Conservation (phyloP, 352 stramenopile species). For the Phytopythium ostracodes region DNA sequence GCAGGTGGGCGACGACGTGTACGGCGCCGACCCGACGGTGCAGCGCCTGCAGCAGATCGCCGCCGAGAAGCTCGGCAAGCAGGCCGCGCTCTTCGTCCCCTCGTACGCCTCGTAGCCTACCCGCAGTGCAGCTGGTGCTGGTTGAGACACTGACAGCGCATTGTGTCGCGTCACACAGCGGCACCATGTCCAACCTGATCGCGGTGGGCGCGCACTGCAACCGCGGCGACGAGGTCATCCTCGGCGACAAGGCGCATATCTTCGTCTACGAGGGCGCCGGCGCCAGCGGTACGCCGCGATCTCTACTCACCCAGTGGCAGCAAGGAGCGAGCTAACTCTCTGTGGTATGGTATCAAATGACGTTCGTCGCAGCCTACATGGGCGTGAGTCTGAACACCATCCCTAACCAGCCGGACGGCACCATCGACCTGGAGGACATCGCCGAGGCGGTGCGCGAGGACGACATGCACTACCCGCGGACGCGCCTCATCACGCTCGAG, state of each 20-base stretch:
- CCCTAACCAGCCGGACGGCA: constrained; percentile 83
- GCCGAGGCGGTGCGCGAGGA: constrained; percentile 64
- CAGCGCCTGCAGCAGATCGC: constrained; percentile 89
- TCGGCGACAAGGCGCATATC: constrained; percentile 94
- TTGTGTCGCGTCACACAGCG: constrained; percentile 26
- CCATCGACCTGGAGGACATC: constrained; percentile 83
- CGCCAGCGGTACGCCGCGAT: constrained; percentile 56
- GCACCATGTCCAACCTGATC: constrained; percentile 98
- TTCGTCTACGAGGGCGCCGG: constrained; percentile 96
- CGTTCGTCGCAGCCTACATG: constrained; percentile 87
- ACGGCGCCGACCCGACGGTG: constrained; percentile 91
- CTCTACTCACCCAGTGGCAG: no score
- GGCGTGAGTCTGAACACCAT: constrained; percentile 88
- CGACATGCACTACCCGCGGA: constrained; percentile 80
- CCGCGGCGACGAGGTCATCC: constrained; percentile 92
- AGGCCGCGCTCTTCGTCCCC: constrained; percentile 94
- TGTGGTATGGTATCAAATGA: not conserved
- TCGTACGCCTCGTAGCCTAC: constrained; percentile 78
- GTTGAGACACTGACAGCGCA: not conserved
- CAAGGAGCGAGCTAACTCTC: not conserved
- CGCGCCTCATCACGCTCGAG: constrained; percentile 92
- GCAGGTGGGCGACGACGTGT: constrained; percentile 74
- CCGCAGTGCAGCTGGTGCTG: constrained; percentile 1
- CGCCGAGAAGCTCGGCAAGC: constrained; percentile 93
- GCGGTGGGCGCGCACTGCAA: constrained; percentile 93